Evolutionary conservation across 345 rosid genomes (phyloP).

Genomic region (Sisymbrium altissimum): DNA sequence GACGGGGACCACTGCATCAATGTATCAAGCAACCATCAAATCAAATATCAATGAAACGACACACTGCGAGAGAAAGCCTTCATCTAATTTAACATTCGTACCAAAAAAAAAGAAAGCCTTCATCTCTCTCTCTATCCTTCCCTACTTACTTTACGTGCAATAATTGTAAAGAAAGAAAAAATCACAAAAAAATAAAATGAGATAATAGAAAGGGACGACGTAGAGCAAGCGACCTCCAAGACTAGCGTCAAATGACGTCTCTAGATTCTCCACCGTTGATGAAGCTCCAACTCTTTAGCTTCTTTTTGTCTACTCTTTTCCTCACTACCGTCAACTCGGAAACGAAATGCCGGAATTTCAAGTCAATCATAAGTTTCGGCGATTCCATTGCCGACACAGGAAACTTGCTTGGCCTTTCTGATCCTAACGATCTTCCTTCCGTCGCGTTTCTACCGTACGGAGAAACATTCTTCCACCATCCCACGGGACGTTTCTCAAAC

Average conservation of each 20-base stretch:
- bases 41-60: not conserved
- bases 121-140: not conserved
- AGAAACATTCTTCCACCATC: too few relatives aligned
- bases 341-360: not conserved
- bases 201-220: too few relatives aligned
- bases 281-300: not conserved
- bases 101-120: too few relatives aligned
- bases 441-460: too few relatives aligned
- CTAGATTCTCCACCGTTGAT: not conserved
- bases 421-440: constrained; percentile 1
- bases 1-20: not conserved
- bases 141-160: not conserved
- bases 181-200: not conserved
- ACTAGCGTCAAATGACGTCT: constrained; percentile 2
- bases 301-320: not conserved
- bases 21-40: too few relatives aligned
- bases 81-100: too few relatives aligned
- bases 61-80: not conserved
- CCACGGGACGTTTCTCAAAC: constrained; percentile 48
- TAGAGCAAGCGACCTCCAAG: not conserved
- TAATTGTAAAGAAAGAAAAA: not conserved
- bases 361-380: constrained; percentile 54
- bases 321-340: not conserved
- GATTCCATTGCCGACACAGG: constrained; percentile 60
- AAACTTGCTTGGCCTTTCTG: constrained; percentile 31